Evolutionary conservation across 805 yeast species (phyloP).

Genomic region (Wickerhamomyces xylosicus): DNA sequence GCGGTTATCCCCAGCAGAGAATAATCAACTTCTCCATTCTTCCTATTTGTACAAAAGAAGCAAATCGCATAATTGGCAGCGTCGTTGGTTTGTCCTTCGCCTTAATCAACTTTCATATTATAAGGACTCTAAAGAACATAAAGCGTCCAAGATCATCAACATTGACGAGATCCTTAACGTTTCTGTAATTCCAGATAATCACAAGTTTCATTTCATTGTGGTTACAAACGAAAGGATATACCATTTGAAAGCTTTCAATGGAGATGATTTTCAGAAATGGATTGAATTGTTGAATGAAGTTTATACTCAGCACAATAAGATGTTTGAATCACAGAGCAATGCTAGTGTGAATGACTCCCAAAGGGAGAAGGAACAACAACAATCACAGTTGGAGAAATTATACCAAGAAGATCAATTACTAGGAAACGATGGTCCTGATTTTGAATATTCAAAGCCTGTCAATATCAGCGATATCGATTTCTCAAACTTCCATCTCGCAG

Average conservation of each 20-base stretch:
- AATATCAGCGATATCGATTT: conserved; percentile 3
- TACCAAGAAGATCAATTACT: conserved; percentile 1
- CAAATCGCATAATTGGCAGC: conserved; percentile 27
- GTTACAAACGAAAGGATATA: conserved; percentile 14
- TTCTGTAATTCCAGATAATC: conserved; percentile 14
- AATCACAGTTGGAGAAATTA: not conserved
- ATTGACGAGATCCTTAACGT: conserved; percentile 10
- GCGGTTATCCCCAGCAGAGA: too few species aligned
- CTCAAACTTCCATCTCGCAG: conserved; percentile 9
- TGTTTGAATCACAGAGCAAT: not conserved
- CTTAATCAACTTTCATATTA: conserved; percentile 29
- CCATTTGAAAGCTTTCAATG: conserved; percentile 14
- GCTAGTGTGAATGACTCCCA: not conserved
- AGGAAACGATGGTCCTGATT: not conserved
- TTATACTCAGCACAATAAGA: conserved; percentile 5
- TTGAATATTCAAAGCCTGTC: not conserved
- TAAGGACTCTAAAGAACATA: conserved; percentile 28
- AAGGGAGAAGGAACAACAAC: not conserved
- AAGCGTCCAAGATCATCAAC: conserved; percentile 24
- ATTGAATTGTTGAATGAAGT: conserved; percentile 7
- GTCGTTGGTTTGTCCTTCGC: conserved; percentile 29
- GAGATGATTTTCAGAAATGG: conserved; percentile 16
- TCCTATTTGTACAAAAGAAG: conserved; percentile 24
- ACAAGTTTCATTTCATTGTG: conserved; percentile 13
- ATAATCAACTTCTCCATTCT: conserved; percentile 9